Conservation (phyloP, 2,329 filamentous ascomycete genomes). For the Phialemoniopsis sp. region DNA sequence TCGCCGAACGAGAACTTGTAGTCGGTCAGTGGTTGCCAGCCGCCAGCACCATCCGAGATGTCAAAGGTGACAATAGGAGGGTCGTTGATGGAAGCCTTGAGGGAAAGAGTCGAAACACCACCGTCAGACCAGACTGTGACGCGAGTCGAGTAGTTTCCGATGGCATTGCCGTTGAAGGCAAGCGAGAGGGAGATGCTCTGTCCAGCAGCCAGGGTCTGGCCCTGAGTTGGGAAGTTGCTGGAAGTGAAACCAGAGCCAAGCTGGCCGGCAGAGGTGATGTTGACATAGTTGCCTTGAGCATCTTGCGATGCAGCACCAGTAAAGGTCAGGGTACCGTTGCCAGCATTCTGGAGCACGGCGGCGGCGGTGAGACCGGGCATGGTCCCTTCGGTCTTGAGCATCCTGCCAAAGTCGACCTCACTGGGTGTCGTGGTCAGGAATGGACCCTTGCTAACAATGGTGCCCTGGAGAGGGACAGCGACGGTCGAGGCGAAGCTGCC, state of each 20-base stretch:
- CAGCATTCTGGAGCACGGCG: conserved; percentile 30
- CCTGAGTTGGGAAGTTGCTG: conserved; percentile 20
- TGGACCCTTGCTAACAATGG: conserved; percentile 26
- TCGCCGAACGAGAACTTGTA: conserved; percentile 23
- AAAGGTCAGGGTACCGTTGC: conserved; percentile 27
- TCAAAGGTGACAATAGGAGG: conserved; percentile 26
- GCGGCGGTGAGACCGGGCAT: conserved; percentile 18
- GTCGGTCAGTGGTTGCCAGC: conserved; percentile 14
- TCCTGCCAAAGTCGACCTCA: conserved; percentile 31
- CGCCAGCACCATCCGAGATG: conserved; percentile 26
- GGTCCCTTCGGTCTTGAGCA: conserved; percentile 22
- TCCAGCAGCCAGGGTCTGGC: conserved; percentile 20
- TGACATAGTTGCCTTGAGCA: conserved; percentile 14
- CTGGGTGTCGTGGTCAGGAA: conserved; percentile 28
- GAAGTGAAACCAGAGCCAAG: conserved; percentile 25
- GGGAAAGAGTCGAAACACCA: conserved; percentile 21
- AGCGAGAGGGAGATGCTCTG: conserved; percentile 22
- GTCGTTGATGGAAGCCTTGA: conserved; percentile 26
- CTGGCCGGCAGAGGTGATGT: conserved; percentile 20
- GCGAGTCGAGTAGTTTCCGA: conserved; percentile 25
- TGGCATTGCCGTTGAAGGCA: conserved; percentile 23
- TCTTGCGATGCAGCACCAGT: conserved; percentile 25
- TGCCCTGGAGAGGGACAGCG: conserved; percentile 31
- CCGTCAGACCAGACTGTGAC: conserved; percentile 30
- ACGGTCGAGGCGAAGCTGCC: conserved; percentile 27